A percentile compares a stretch with the other conserved stretches of the same genome.
Evolutionary conservation across 768 basidiomycete genomes (phyloP).

Genomic region (Rhodotorula paludigena): DNA sequence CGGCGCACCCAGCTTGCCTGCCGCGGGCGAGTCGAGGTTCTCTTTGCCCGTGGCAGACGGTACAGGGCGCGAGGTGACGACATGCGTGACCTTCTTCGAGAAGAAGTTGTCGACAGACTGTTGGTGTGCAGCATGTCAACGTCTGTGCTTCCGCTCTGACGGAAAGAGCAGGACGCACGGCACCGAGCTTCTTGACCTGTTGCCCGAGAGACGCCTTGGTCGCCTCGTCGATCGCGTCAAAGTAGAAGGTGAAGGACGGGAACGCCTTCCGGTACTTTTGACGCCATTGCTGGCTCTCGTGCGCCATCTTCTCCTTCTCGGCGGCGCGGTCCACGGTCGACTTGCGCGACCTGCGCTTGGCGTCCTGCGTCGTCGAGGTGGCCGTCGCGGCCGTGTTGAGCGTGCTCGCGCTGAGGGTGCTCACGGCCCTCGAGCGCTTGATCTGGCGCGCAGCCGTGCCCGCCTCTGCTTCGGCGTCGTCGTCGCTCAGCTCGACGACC

Average conservation of each 20-base stretch:
- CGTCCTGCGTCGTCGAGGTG: background rate
- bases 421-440: background rate
- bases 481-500: background rate
- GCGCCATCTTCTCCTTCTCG: constrained; percentile 35
- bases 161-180: constrained; percentile 56
- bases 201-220: constrained; percentile 53
- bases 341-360: constrained; percentile 11
- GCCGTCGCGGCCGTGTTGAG: background rate
- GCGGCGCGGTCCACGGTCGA: background rate
- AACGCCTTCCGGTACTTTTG: constrained; percentile 80
- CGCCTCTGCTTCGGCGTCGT: background rate
- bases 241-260: constrained; percentile 75
- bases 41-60: constrained; percentile 8
- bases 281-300: constrained; percentile 58
- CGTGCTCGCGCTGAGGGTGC: background rate
- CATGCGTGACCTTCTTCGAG: constrained; percentile 76
- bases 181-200: constrained; percentile 65
- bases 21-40: background rate
- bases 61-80: constrained; percentile 60
- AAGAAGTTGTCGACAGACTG: constrained; percentile 86
- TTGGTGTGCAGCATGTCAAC: no score
- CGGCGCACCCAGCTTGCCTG: background rate
- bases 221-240: constrained; percentile 60
- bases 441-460: background rate
- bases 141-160: no score